Conservation (phyloP, 140 eudicot genomes). For the Oenanthe javanica region DNA sequence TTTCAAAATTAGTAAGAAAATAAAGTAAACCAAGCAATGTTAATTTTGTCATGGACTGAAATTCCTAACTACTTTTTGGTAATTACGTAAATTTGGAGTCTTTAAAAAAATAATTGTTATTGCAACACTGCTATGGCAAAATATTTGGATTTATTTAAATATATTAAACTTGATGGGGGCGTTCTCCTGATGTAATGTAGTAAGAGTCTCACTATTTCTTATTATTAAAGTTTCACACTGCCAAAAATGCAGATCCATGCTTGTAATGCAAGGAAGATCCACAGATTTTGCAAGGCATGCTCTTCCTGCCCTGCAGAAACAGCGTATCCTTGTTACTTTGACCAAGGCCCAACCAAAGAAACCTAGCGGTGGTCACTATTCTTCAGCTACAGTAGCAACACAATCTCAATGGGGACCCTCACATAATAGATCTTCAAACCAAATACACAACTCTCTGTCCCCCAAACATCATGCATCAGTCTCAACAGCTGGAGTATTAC, state of each 20-base stretch:
- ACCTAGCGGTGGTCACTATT: slow-evolving; percentile 20
- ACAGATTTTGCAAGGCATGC: slow-evolving; percentile 59
- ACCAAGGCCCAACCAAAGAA: slow-evolving; percentile 46
- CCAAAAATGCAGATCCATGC: slow-evolving; percentile 45
- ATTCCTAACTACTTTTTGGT: neutral
- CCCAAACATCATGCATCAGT: slow-evolving; percentile 50
- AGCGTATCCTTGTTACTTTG: slow-evolving; percentile 58
- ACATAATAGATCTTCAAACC: slow-evolving; percentile 35
- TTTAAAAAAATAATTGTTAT: neutral
- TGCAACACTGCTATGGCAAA: neutral
- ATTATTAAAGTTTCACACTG: neutral
- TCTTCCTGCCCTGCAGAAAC: slow-evolving; percentile 48
- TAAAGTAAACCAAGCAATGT: too few species aligned
- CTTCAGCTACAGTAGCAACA: slow-evolving; percentile 20
- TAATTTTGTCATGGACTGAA: neutral
- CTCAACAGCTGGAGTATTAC: slow-evolving; percentile 42
- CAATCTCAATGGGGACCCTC: slow-evolving; percentile 50
- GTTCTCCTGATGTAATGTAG: neutral
- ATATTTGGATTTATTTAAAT: neutral
- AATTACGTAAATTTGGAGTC: neutral
- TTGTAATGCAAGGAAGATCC: slow-evolving; percentile 69
- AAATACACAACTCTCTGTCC: slow-evolving; percentile 32
- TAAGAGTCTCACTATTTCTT: neutral
- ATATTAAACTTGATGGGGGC: too few species aligned
- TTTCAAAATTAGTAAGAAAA: too few species aligned